Evolutionary conservation across 208 protist species (phyloP), one percentile per base, ranked within the genome.

Genomic region (Acanthamoeba healyi): DNA sequence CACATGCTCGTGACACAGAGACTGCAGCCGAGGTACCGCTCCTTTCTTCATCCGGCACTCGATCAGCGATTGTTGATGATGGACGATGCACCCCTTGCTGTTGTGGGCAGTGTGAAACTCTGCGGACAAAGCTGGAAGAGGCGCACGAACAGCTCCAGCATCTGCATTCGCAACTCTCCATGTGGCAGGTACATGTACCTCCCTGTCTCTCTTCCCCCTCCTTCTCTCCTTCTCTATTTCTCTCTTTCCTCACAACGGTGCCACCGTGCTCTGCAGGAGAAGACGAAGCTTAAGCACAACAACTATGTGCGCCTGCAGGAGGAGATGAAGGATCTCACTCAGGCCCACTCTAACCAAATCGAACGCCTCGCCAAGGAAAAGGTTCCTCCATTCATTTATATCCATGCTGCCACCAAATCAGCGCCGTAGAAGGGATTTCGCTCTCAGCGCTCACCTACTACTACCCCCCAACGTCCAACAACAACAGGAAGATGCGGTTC

Each of bases 271-370:
- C n/a, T 19, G 49, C 49, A 63, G 46, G 51, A 88, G 36, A 63
- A 88, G 81, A 38, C 29, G 14, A 63, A 88, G 49, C 15, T 88
- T 40, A 88, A 88, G 81, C 42, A 88, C 2, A 88, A 10, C 49
- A 63, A 88, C 51, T 88, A 63, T 24, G 32, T 88, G 24, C 81
- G 81, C 3, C 51, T 88, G 40, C 81, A 88, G 26, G 81, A 88
- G 51, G 81, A 56, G 81, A 88, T 65, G 24, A 63, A 88, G 46
- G 81, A 56, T 17, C 81, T 88, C 44, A 36, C 32, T 12, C 46
- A 84, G 42, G 32, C 63, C 7, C 63, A 72, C 63, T 40, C 63
- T 9, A 17, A 38, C 63, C 63, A 72, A 38, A 12, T 72, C 34
- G 63, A 72, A 36, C 63, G 63, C 26, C 26, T 72, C 29, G 15